These are phyloP conservation scores for Plasmodium gallinaceum DNA, from an alignment of 169 alveolate genomes.

Conservation along the genomic window DNA sequence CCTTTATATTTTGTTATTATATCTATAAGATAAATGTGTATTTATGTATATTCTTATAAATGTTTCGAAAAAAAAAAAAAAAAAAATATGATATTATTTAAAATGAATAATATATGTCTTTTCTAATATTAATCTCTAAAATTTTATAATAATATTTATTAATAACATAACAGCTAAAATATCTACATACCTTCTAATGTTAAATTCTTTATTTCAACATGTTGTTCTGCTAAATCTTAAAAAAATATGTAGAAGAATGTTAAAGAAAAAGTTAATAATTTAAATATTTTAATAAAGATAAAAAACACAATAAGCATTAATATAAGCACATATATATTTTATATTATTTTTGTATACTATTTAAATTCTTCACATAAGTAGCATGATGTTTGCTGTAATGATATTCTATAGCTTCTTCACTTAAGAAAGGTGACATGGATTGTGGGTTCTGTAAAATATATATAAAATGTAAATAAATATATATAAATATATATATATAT, in stretches of 20 bases:
- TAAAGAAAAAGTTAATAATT: conserved; percentile 4
- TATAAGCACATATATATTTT: neutral
- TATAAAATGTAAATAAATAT: neutral
- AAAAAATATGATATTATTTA: neutral
- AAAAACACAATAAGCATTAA: neutral
- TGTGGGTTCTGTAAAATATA: conserved; percentile 84
- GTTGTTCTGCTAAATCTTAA: conserved; percentile 46
- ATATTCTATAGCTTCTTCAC: conserved; percentile 87
- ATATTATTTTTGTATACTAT: conserved; percentile 60
- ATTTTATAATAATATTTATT: neutral
- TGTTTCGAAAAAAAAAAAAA: neutral
- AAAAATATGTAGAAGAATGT: neutral
- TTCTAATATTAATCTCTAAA: too few relatives aligned
- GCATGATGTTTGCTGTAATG: conserved; percentile 94
- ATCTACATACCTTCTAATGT: conserved; percentile 37
- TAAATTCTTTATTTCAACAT: conserved; percentile 22
- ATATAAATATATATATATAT: neutral
- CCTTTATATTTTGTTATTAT: conserved; percentile 37
- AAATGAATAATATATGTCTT: neutral
- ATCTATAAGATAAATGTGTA: neutral
- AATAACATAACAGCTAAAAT: neutral
- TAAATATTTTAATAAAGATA: neutral
- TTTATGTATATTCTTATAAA: too few relatives aligned
- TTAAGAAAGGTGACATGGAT: conserved; percentile 90
- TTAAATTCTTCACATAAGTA: conserved; percentile 90